Evolutionary conservation across 2,329 filamentous ascomycete genomes (phyloP), one percentile per base, ranked within the genome.

Genomic region (Tolypocladium inflatum): DNA sequence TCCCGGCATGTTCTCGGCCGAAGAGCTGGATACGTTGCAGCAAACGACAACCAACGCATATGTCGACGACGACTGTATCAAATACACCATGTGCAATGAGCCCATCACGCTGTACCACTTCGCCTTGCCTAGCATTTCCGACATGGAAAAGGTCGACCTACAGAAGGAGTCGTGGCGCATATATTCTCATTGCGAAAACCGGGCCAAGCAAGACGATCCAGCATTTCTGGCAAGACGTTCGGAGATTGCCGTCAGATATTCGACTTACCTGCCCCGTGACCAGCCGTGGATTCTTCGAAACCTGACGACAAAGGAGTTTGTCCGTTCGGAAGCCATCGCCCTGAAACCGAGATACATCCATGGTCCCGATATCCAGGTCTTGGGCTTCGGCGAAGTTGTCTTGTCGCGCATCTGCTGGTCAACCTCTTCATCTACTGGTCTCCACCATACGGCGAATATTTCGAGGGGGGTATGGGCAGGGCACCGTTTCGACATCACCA

Each of bases 401-500:
- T n/a, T 62, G 15, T 19, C 55, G 23, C 60, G 60, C 37, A 62
- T 60, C 19, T 59, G 55, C 19, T 62, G 58, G 58, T 57, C 60
- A 48, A 51, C 58, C 10, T 2, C 10, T 11, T 7, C 45, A 23
- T 19, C 21, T 21, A 10, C 15, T 13, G 39, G 58, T 26, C 55
- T 53, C 17, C 15, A 11, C 11, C 17, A 48, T 15, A 13, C 52
- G 15, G 26, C 54, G 2, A 39, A 55, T 17, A 56, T 62, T 15
- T 50, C 23, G 35, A 41, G 60, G 21, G 60, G 58, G 26, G 43
- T 52, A 19, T 62, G 58, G 60, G 59, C 58, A 19, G 60, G 58
- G 2, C 60, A 62, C 55, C 21, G 57, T 30, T 60, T 62, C 21
- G 60, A 62, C 23, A 62, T 60, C 10, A 55, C 38, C 15, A 56